These are phyloP conservation scores for Penicillium sp. DNA, from an alignment of 2,329 filamentous ascomycete genomes.

Conservation along the genomic window DNA sequence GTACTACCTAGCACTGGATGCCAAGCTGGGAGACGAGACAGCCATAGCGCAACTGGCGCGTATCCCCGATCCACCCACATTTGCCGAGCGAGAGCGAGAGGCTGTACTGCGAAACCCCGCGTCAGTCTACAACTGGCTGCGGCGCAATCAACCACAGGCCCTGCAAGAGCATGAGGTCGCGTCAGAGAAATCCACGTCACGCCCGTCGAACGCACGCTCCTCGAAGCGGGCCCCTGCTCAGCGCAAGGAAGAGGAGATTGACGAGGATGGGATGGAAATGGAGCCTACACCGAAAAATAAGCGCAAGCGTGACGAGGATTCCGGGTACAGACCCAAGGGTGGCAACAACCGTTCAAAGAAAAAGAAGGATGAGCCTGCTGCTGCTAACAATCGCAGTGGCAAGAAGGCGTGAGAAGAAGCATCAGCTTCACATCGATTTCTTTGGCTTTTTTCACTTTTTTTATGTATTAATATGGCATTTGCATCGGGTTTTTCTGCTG, in stretches of 20 bases:
- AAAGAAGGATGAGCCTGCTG: conserved; percentile 49
- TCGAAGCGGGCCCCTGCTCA: conserved; percentile 50
- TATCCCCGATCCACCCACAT: conserved; percentile 44
- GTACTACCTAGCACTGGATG: conserved; percentile 51
- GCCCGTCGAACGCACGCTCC: conserved; percentile 48
- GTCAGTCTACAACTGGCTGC: conserved; percentile 94
- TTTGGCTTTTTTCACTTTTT: conserved; percentile 4
- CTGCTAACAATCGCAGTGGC: conserved; percentile 39
- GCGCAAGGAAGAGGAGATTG: conserved; percentile 51
- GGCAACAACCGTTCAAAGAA: conserved; percentile 49
- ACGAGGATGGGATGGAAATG: conserved; percentile 53
- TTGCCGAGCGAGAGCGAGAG: conserved; percentile 61
- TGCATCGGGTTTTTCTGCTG: conserved; percentile 13
- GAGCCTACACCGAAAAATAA: conserved; percentile 49
- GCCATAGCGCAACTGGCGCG: conserved; percentile 60
- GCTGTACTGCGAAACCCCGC: conserved; percentile 76
- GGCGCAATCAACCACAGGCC: conserved; percentile 80
- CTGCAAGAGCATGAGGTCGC: conserved; percentile 72
- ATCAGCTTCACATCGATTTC: not conserved
- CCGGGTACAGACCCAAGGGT: conserved; percentile 55
- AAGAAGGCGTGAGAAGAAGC: conserved; percentile 37
- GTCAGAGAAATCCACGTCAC: conserved; percentile 50
- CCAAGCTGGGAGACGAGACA: conserved; percentile 46
- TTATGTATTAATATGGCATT: conserved; percentile 27
- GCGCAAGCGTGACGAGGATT: conserved; percentile 56